These are phyloP conservation scores for Metarhizium rileyi DNA, from an alignment of 2,329 filamentous ascomycete genomes.

Conservation along the genomic window DNA sequence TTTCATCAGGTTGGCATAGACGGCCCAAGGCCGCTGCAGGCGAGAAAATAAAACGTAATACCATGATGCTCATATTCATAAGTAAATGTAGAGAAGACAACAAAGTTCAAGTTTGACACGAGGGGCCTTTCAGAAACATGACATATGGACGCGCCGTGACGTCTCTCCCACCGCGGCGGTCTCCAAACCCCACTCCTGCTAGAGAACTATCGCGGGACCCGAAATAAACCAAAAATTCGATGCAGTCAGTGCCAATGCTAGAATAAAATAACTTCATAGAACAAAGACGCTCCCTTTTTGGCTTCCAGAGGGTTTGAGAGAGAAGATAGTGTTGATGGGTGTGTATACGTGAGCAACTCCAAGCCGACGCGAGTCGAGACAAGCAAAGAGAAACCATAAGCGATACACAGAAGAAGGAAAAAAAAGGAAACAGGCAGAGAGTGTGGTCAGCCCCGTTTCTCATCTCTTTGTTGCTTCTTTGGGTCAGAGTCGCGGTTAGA, in stretches of 20 bases:
- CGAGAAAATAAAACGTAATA: constrained; percentile 6
- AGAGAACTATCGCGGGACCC: constrained; percentile 37
- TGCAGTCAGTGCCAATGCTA: background rate
- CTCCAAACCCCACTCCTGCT: constrained; percentile 21
- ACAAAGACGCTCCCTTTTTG: background rate
- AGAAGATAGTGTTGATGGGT: constrained; percentile 51
- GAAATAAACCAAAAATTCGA: constrained; percentile 1
- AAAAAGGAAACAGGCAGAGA: constrained; percentile 1
- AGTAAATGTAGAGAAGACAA: constrained; percentile 11
- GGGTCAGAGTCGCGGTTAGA: background rate
- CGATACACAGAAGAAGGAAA: background rate
- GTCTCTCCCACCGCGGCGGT: constrained; percentile 52
- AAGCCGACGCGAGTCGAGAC: constrained; percentile 1
- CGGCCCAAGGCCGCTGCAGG: background rate
- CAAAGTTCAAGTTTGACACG: constrained; percentile 1
- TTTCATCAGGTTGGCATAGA: background rate
- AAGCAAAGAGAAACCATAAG: background rate
- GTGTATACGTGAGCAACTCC: constrained; percentile 14
- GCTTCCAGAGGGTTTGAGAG: constrained; percentile 38
- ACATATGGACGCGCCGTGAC: constrained; percentile 34
- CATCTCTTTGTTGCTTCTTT: constrained; percentile 1
- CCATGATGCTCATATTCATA: constrained; percentile 17
- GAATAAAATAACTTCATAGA: background rate
- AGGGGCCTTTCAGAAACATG: constrained; percentile 3
- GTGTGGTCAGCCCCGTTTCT: constrained; percentile 6